These are phyloP conservation scores for Russula foetens DNA, from an alignment of 768 basidiomycete genomes.

Conservation along the genomic window DNA sequence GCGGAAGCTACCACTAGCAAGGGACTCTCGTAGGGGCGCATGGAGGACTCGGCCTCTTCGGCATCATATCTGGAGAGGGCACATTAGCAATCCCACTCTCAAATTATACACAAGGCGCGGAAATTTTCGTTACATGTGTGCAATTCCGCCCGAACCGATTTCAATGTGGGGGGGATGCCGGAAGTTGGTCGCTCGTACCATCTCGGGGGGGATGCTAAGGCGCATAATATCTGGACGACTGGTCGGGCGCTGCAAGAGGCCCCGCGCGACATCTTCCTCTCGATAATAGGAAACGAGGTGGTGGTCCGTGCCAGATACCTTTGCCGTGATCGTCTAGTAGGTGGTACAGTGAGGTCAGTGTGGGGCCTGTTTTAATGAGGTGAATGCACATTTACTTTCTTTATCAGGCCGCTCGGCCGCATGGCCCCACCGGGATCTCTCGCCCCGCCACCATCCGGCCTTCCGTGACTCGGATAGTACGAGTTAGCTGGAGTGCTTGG, in stretches of 20 bases:
- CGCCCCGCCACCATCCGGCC: conserved; percentile 20
- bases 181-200: conserved; percentile 75
- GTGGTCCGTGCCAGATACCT: conserved; percentile 68
- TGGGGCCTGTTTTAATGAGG: not conserved
- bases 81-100: no score
- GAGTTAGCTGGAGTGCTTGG: conserved; percentile 9
- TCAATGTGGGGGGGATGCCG: conserved; percentile 78
- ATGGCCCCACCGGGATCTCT: conserved; percentile 9
- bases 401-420: conserved; percentile 55
- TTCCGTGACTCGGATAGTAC: conserved; percentile 13
- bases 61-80: conserved; percentile 18
- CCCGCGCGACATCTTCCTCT: conserved; percentile 65
- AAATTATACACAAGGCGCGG: not conserved
- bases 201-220: conserved; percentile 65
- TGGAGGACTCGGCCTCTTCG: conserved; percentile 18
- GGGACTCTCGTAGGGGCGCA: conserved; percentile 17
- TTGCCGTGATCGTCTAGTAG: conserved; percentile 83
- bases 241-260: conserved; percentile 62
- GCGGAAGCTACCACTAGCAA: not conserved
- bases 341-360: conserved; percentile 5
- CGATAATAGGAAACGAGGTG: conserved; percentile 83
- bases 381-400: conserved; percentile 47
- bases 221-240: conserved; percentile 62
- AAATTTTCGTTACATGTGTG: conserved; percentile 56
- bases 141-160: conserved; percentile 57